These are phyloP conservation scores for Myriosclerotinia curreyana DNA, from an alignment of 2,329 filamentous ascomycete genomes.

Conservation along the genomic window DNA sequence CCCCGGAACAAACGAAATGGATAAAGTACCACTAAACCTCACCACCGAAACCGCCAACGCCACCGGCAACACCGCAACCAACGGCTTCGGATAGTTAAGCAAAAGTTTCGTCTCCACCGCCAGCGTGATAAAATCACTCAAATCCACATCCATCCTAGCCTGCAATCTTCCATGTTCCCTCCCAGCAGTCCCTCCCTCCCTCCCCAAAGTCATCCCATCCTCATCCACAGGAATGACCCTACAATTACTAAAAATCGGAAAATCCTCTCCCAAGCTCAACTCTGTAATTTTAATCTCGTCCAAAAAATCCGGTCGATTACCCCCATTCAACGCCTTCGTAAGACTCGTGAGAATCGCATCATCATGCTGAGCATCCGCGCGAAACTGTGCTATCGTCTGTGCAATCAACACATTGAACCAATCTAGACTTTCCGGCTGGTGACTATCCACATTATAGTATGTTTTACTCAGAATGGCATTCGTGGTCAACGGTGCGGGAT, in stretches of 20 bases:
- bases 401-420: constrained; percentile 99
- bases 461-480: constrained; percentile 93
- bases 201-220: constrained; percentile 61
- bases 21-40: constrained; percentile 90
- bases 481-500: constrained; percentile 76
- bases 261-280: constrained; percentile 91
- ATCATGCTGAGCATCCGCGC: constrained; percentile 87
- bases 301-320: constrained; percentile 81
- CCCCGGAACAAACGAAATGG: constrained; percentile 83
- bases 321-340: constrained; percentile 82
- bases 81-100: constrained; percentile 88
- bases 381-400: constrained; percentile 93
- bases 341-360: constrained; percentile 84
- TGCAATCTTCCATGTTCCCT: constrained; percentile 75
- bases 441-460: constrained; percentile 93
- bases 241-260: constrained; percentile 98
- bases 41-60: constrained; percentile 89
- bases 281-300: constrained; percentile 94
- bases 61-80: constrained; percentile 86
- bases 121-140: constrained; percentile 93
- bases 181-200: constrained; percentile 25
- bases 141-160: constrained; percentile 93
- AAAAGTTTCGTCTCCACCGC: constrained; percentile 92
- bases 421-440: constrained; percentile 93
- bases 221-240: constrained; percentile 89